Base-by-base conservation (phyloP, 1,139 yeast genomes). In the Blastobotrys persicus region DNA sequence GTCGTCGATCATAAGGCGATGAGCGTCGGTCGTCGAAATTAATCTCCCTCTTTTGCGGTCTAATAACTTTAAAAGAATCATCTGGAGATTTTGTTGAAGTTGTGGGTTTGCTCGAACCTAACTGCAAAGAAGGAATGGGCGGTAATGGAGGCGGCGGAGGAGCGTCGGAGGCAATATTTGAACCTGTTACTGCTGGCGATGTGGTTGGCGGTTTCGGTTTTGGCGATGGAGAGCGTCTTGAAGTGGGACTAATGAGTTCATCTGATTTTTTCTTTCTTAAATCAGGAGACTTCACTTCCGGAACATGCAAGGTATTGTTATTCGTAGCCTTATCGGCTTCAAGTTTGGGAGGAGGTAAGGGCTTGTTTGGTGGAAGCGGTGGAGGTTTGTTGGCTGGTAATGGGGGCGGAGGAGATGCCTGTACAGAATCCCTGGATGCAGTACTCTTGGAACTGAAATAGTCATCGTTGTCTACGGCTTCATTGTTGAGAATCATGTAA, bases 11-110 rank as follows among this genome's bases (percentile, higher is more conserved):
- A 59, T 79, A 85, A 0, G 95, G 95, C 0, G 95, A 83, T 46
- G 82, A 81, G 41, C 95, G 71, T 48, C 91, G 73, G 59, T 87
- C 83, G 60, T 88, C 94, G 63, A 88, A 87, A 67, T 88, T 89
- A 51, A 88, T 86, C 61, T 85, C 94, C 26, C 79, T 71, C 13
- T 77, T 73, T 39, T 78, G 80, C n/a, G 82, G 80, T 33, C 91
- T 68, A 12, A 87, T 75, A 0, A 87, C 85, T 54, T 84, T 75
- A 62, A 88, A 87, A 0, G 87, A 72, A 49, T 71, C 73, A 34
- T 61, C 62, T 23, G 39, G 12, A 11, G 38, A 19, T 4, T n/a
- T 43, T 2, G 31, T 19, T 20, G 37, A 13, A 42, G 34, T 17
- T 11, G 13, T 18, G 13, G 26, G 14, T 37, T n/a, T n/a, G n/a